Base-by-base conservation (phyloP, 345 rosid genomes). In the Citrus maxima region DNA sequence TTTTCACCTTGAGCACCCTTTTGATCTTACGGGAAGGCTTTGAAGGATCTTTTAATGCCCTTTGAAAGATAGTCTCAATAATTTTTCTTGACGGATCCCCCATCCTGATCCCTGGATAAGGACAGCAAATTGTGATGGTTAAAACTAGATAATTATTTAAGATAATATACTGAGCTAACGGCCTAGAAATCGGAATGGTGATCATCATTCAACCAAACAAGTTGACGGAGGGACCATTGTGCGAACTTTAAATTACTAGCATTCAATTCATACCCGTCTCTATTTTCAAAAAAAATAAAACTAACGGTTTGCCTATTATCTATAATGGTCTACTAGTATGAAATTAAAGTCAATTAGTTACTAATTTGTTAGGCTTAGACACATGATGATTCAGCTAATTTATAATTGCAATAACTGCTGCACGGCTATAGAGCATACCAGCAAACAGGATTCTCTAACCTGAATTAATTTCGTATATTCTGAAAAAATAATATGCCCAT, bases 31-130 rank as follows among this genome's bases (percentile, higher is more conserved):
- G 61, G 7, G 77, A 54, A 32, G 80, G 81, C 83, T 84, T 88
- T 46, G 84, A 65, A 19, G 88, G 88, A 37, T 85, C 78, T 35
- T 28, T 70, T 60, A 74, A 56, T 49, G 91, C 87, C 65, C 70
- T 82, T 9, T 76, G 83, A 85, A 86, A 82, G 73, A 89, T 88
- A 55, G 84, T 83, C 82, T 85, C 89, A 14, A 73, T 54, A 55
- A 91, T 82, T 49, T 84, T 88, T 76, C 89, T 91, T 19, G 89
- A 82, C 7, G 88, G 84, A 77, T 89, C 92, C 67, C 88, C 88
- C 35, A 55, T 63, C 40, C 49, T 68, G 54, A 86, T 77, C 79
- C 85, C 91, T 86, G 76, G 63, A 70, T 54, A 73, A 79, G 28
- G 64, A 64, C 34, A 64, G 34, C 16, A 61, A 61, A 40, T 3